Evolutionary conservation across 23 red algal genomes (phyloP), one percentile per base, ranked within the genome.

Genomic region (Gracilariopsis chorda): DNA sequence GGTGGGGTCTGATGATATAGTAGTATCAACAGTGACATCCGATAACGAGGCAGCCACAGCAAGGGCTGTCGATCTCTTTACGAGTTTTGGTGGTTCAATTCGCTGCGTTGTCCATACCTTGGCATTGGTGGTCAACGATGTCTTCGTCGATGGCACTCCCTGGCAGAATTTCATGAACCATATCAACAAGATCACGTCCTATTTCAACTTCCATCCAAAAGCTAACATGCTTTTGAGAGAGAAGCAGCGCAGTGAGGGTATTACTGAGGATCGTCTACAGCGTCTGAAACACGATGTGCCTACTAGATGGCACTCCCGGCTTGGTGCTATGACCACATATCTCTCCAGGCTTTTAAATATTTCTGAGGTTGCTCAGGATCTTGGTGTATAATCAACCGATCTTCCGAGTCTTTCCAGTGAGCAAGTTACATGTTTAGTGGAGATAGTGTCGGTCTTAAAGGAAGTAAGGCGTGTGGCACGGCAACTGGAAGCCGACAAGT

Each of bases 241-340:
- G 4, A 13, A 35, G 23, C 42, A 78, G 23, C 32, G 17, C 20
- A 35, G 25, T 27, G 29, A 36, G 10, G 72, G 43, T 25, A 20
- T 78, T 7, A 51, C 72, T 7, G 1, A 4, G 1, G 39, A 78
- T 53, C 72, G 43, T 7, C 24, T 78, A 9, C 39, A 78, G 20
- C 32, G 72, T 2, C 33, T 78, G 45, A 78, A 78, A 17, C 70
- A 77, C 39, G 70, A 77, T 73, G 39, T 73, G 7, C 41, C 67
- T 11, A 73, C 67, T 28, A 16, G 36, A 36, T 73, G 67, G 41
- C 70, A 77, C 20, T 77, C 70, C 24, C 36, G 41, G 2, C 37
- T 77, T 4, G 70, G 16, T 30, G 37, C 70, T 13, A 44, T 10
- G 32, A 29, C 21, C 4, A 48, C 17, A 21, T 78, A 78, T 53